phyloP scores from a whole-genome alignment of 2,329 filamentous ascomycete genomes.

The Simplicillium sp. region DNA sequence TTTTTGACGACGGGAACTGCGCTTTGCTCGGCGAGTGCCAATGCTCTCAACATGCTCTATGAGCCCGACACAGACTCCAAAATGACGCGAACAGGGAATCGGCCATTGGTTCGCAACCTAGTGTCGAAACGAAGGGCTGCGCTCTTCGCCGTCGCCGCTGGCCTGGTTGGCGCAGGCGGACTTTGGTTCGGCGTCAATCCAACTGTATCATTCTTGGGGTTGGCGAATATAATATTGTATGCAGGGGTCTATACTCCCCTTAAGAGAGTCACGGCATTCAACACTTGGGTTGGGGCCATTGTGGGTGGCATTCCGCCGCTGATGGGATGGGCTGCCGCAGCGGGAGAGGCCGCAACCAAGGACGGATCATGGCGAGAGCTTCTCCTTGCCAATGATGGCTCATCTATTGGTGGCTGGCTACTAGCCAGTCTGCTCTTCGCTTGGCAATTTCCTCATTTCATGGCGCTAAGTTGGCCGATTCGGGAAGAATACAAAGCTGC shows the following conservation, averaged over 20 bases:
- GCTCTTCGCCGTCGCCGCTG: slow-evolving; percentile 70
- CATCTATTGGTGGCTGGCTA: slow-evolving; percentile 73
- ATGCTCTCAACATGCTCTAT: slow-evolving; percentile 95
- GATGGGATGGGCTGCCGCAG: slow-evolving; percentile 97
- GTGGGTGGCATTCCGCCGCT: slow-evolving; percentile 90
- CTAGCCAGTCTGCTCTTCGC: slow-evolving; percentile 76
- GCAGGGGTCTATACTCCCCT: slow-evolving; percentile 88
- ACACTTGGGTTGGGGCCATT: slow-evolving; percentile 91
- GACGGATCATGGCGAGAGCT: slow-evolving; percentile 71
- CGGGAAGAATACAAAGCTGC: slow-evolving; percentile 76
- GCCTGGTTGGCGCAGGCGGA: slow-evolving; percentile 56
- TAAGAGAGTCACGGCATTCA: slow-evolving; percentile 76
- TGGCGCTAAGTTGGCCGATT: slow-evolving; percentile 82
- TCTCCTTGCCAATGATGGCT: slow-evolving; percentile 55
- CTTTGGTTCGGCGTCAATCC: slow-evolving; percentile 90
- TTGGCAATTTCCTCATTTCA: slow-evolving; percentile 99
- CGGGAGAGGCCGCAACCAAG: slow-evolving; percentile 72
- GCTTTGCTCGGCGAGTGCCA: slow-evolving; percentile 82
- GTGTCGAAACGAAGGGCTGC: slow-evolving; percentile 63
- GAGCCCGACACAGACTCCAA: slow-evolving; percentile 82
- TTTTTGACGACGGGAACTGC: slow-evolving; percentile 88
- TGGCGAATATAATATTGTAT: slow-evolving; percentile 79
- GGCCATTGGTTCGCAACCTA: slow-evolving; percentile 77
- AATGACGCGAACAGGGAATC: slow-evolving; percentile 88
- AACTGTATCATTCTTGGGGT: slow-evolving; percentile 79